Conservation (phyloP, 2,329 filamentous ascomycete genomes). For the Beauveria rudraprayagi region DNA sequence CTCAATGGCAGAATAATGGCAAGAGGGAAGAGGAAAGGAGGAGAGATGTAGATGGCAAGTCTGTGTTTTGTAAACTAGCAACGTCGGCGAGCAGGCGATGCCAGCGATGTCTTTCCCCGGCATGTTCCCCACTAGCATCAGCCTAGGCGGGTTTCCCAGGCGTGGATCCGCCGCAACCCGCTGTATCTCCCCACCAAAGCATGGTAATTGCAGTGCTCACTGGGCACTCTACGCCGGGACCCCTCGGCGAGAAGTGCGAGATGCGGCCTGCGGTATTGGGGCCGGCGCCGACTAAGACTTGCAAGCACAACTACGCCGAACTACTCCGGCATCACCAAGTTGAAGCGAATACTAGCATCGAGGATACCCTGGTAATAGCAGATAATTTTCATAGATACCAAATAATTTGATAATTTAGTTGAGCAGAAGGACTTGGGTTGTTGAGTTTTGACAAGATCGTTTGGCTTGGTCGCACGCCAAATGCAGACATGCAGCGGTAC, state of each 20-base stretch:
- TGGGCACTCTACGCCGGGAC: not conserved
- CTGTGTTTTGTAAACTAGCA: constrained; percentile 1
- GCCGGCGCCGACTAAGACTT: not conserved
- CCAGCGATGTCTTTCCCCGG: constrained; percentile 1
- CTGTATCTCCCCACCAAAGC: not conserved
- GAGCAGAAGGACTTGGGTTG: not conserved
- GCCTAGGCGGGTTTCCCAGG: not conserved
- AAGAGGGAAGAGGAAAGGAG: not conserved
- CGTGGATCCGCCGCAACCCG: constrained; percentile 8
- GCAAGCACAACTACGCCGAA: constrained; percentile 3
- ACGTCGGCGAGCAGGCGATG: not conserved
- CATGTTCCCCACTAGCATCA: constrained; percentile 1
- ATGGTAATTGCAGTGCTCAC: not conserved
- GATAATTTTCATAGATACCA: not conserved
- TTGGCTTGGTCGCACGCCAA: not conserved
- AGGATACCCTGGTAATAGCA: not conserved
- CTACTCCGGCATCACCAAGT: not conserved
- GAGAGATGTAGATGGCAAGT: not conserved
- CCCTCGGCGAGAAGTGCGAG: constrained; percentile 9
- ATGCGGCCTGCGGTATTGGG: not conserved
- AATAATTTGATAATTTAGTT: not conserved
- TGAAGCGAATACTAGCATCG: not conserved
- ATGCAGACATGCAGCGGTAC: not conserved
- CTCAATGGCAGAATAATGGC: not conserved
- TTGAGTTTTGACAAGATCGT: not conserved